These are phyloP conservation scores for Chionographis japonica DNA, from an alignment of 106 monocot genomes.

Conservation along the genomic window DNA sequence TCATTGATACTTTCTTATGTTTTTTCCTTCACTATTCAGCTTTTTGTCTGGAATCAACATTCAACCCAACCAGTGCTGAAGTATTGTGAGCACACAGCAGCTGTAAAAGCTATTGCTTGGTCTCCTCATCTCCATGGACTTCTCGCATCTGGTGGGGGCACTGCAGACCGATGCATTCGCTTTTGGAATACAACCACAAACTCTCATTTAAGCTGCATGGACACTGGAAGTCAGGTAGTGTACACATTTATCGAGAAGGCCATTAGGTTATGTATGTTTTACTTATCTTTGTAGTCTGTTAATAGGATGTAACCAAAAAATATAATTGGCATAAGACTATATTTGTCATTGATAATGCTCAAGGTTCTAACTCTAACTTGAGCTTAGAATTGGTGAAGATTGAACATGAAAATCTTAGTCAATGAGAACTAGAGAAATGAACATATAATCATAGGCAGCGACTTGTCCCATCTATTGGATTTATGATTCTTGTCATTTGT, in stretches of 20 bases:
- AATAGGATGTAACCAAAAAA: too few species aligned
- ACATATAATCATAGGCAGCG: too few species aligned
- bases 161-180: conserved; percentile 93
- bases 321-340: too few species aligned
- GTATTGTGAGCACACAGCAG: conserved; percentile 95
- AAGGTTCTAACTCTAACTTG: too few species aligned
- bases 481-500: too few species aligned
- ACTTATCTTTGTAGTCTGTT: too few species aligned
- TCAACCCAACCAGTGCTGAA: conserved; percentile 79
- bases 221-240: conserved; percentile 96
- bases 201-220: conserved; percentile 69
- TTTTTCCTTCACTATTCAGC: conserved; percentile 36
- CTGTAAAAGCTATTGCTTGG: conserved; percentile 99
- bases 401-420: too few species aligned
- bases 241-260: not conserved
- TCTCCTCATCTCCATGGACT: conserved; percentile 94
- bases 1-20: not conserved
- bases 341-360: too few species aligned
- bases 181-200: conserved; percentile 98
- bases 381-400: too few species aligned
- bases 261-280: too few species aligned
- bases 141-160: conserved; percentile 98
- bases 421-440: too few species aligned
- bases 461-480: too few species aligned
- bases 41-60: conserved; percentile 96